phyloP scores from a whole-genome alignment of 164 flowering plant genomes.

The Nelumbo lutea region DNA sequence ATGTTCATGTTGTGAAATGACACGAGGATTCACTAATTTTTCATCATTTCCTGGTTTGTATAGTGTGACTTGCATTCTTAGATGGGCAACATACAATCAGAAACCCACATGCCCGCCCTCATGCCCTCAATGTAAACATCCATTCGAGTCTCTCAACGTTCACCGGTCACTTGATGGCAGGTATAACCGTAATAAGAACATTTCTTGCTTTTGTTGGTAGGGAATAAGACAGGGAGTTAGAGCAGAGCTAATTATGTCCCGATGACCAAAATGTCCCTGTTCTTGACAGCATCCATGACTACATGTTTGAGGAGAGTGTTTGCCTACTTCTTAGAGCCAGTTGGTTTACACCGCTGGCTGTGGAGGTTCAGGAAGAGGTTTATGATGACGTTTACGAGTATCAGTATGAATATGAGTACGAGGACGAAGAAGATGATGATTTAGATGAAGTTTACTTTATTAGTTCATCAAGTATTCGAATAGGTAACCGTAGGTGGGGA shows the following conservation, averaged over 20 bases:
- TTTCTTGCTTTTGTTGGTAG: too few relatives aligned
- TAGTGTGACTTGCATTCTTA: slow-evolving; percentile 87
- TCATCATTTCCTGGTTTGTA: slow-evolving; percentile 4
- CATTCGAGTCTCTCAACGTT: slow-evolving; percentile 65
- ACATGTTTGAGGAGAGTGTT: too few relatives aligned
- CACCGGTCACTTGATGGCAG: slow-evolving; percentile 93
- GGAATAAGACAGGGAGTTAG: too few relatives aligned
- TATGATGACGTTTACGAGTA: too few relatives aligned
- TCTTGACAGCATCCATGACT: too few relatives aligned
- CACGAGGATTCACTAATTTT: neutral
- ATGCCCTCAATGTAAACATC: slow-evolving; percentile 90
- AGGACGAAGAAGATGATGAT: slow-evolving; percentile 51
- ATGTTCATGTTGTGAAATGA: neutral
- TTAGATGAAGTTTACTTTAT: slow-evolving; percentile 42
- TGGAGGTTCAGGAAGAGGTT: too few relatives aligned
- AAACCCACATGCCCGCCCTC: slow-evolving; percentile 30
- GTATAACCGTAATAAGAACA: slow-evolving; percentile 21
- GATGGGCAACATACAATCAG: slow-evolving; percentile 71
- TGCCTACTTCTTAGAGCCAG: too few relatives aligned
- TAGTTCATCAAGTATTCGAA: slow-evolving; percentile 50
- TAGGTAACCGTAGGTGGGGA: slow-evolving; percentile 93
- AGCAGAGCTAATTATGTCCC: too few relatives aligned
- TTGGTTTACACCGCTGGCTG: too few relatives aligned
- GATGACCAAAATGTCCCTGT: too few relatives aligned
- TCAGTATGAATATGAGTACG: slow-evolving; percentile 22